A percentile compares a stretch with the other conserved stretches of the same genome.
Conservation (phyloP, 208 protist species). For the Trypanosoma lewisi region DNA sequence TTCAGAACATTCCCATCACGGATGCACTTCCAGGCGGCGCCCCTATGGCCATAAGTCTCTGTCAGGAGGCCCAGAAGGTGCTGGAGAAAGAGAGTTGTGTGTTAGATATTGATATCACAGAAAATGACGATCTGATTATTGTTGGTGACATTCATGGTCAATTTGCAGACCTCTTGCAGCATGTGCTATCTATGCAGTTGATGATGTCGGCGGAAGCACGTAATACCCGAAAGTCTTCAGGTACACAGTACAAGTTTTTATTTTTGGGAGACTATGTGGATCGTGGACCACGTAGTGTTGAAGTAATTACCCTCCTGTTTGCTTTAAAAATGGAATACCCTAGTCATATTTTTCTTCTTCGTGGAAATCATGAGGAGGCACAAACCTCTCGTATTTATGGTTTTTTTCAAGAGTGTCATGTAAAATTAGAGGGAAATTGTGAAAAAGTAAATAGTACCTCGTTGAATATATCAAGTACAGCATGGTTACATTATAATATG, state of each 20-base stretch:
- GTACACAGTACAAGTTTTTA: constrained; percentile 74
- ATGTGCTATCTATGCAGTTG: constrained; percentile 63
- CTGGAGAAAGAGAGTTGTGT: constrained; percentile 51
- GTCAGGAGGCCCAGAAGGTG: constrained; percentile 41
- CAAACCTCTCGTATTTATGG: constrained; percentile 85
- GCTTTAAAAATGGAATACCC: constrained; percentile 87
- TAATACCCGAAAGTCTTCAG: neutral
- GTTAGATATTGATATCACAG: constrained; percentile 46
- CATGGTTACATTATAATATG: constrained; percentile 76
- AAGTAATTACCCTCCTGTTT: constrained; percentile 80
- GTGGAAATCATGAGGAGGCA: constrained; percentile 91
- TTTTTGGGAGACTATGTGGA: constrained; percentile 99
- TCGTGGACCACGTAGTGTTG: constrained; percentile 83
- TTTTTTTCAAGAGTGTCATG: constrained; percentile 77
- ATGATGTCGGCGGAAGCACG: constrained; percentile 25
- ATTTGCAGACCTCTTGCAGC: constrained; percentile 75
- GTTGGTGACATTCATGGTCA: constrained; percentile 90
- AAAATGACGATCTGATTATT: constrained; percentile 57
- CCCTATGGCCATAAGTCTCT: constrained; percentile 50
- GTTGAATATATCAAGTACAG: constrained; percentile 17
- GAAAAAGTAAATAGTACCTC: constrained; percentile 2
- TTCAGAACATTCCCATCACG: constrained; percentile 57
- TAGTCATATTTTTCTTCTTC: constrained; percentile 80
- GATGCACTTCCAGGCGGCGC: constrained; percentile 52
- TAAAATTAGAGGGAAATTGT: constrained; percentile 36